Evolutionary conservation across 345 rosid species (phyloP).

Genomic region (Euphorbia lathyris): DNA sequence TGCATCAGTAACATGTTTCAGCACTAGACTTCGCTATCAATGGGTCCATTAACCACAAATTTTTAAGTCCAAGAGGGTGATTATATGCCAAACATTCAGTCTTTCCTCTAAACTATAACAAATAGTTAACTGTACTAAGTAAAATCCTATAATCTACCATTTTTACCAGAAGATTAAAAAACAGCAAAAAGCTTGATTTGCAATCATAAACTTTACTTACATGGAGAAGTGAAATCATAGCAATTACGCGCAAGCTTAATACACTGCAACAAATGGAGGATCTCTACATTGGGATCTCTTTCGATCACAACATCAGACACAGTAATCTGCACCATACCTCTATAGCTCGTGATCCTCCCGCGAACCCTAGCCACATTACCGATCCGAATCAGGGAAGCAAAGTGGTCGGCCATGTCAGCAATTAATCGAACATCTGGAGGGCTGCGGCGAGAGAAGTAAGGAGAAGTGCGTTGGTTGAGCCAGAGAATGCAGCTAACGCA

Average conservation of each 20-base stretch:
- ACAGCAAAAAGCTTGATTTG: neutral
- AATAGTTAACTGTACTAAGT: neutral
- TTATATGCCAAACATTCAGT: neutral
- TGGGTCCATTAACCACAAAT: neutral
- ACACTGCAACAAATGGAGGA: slow-evolving; percentile 76
- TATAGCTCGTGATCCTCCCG: slow-evolving; percentile 54
- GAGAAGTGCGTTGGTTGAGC: slow-evolving; percentile 70
- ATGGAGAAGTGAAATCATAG: slow-evolving; percentile 1
- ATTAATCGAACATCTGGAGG: slow-evolving; percentile 45
- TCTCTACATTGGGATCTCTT: slow-evolving; percentile 80
- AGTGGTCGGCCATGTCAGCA: slow-evolving; percentile 41
- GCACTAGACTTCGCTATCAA: neutral
- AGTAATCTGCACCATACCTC: slow-evolving; percentile 64
- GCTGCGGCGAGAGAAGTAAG: slow-evolving; percentile 45
- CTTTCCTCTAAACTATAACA: neutral
- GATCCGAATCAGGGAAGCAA: slow-evolving; percentile 41
- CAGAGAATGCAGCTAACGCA: slow-evolving; percentile 65
- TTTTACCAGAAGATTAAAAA: neutral
- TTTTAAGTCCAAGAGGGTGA: neutral
- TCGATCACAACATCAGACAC: slow-evolving; percentile 55
- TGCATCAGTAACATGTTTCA: slow-evolving; percentile 5
- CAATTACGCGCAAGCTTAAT: slow-evolving; percentile 33
- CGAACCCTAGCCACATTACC: slow-evolving; percentile 65
- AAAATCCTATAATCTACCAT: neutral
- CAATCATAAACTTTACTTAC: neutral